These are phyloP conservation scores for Magnolia officinalis DNA, from an alignment of 164 flowering plant species.

Conservation along the genomic window DNA sequence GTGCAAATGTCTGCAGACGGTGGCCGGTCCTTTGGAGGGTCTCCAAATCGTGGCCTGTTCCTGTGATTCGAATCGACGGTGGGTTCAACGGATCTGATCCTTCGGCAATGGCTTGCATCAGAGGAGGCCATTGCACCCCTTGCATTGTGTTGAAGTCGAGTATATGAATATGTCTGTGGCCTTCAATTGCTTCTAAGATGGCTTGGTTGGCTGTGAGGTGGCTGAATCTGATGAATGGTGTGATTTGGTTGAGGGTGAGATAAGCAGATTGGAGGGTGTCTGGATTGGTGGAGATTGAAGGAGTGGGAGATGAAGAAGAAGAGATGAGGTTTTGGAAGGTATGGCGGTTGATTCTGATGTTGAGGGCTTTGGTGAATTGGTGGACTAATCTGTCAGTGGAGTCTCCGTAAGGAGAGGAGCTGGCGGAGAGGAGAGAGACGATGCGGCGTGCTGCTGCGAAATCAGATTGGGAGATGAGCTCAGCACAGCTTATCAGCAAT, in stretches of 20 bases:
- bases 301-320: conserved; percentile 1
- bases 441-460: conserved; percentile 57
- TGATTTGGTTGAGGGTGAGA: conserved; percentile 71
- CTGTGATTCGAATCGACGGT: conserved; percentile 79
- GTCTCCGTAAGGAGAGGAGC: conserved; percentile 70
- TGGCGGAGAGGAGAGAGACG: conserved; percentile 50
- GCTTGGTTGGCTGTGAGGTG: conserved; percentile 96
- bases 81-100: conserved; percentile 26
- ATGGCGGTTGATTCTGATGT: conserved; percentile 40
- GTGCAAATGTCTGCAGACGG: conserved; percentile 73
- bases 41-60: conserved; percentile 51
- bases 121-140: conserved; percentile 91
- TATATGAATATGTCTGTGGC: conserved; percentile 56
- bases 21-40: conserved; percentile 66
- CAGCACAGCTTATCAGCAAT: conserved; percentile 62
- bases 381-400: conserved; percentile 65
- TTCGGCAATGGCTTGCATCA: conserved; percentile 82
- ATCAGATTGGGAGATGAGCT: conserved; percentile 59
- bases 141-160: conserved; percentile 89
- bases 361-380: conserved; percentile 63
- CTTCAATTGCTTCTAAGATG: conserved; percentile 70
- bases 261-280: conserved; percentile 52
- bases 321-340: conserved; percentile 7
- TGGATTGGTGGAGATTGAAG: not conserved
- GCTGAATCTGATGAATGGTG: conserved; percentile 81